A percentile compares a stretch with the other conserved stretches of the same genome.
Conservation (phyloP, 2,329 filamentous ascomycete genomes). For the Paecilomyces fulvus region DNA sequence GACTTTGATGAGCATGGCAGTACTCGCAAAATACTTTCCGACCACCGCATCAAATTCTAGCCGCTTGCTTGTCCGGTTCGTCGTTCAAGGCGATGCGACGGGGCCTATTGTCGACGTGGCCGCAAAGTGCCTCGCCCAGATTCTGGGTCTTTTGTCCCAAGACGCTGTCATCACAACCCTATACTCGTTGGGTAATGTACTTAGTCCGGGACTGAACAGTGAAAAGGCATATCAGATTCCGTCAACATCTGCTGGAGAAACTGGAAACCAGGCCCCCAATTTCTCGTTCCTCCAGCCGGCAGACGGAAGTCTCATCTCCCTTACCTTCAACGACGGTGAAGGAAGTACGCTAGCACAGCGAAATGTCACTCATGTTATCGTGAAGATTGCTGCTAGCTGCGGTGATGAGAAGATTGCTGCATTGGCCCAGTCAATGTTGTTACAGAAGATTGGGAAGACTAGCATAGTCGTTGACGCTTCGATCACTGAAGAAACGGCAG, state of each 20-base stretch:
- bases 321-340: constrained; percentile 66
- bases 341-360: constrained; percentile 69
- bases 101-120: constrained; percentile 64
- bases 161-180: constrained; percentile 91
- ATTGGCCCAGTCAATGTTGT: constrained; percentile 84
- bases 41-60: constrained; percentile 66
- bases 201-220: constrained; percentile 60
- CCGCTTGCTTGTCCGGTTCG: constrained; percentile 72
- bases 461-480: constrained; percentile 70
- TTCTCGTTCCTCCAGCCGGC: constrained; percentile 13
- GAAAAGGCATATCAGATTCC: constrained; percentile 37
- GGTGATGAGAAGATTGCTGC: constrained; percentile 88
- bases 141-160: constrained; percentile 74
- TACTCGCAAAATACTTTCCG: constrained; percentile 68
- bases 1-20: constrained; percentile 71
- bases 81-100: constrained; percentile 72
- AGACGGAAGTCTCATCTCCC: constrained; percentile 52
- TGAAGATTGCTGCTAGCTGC: constrained; percentile 73
- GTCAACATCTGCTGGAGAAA: constrained; percentile 35
- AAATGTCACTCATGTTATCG: constrained; percentile 91
- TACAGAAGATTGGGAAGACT: constrained; percentile 90
- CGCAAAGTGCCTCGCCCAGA: constrained; percentile 73
- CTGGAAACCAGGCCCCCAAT: constrained; percentile 37
- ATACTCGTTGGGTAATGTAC: constrained; percentile 91
- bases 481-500: constrained; percentile 75